These are phyloP conservation scores for Plenodomus biglobosus DNA, from an alignment of 2,329 filamentous ascomycete genomes.

Conservation along the genomic window DNA sequence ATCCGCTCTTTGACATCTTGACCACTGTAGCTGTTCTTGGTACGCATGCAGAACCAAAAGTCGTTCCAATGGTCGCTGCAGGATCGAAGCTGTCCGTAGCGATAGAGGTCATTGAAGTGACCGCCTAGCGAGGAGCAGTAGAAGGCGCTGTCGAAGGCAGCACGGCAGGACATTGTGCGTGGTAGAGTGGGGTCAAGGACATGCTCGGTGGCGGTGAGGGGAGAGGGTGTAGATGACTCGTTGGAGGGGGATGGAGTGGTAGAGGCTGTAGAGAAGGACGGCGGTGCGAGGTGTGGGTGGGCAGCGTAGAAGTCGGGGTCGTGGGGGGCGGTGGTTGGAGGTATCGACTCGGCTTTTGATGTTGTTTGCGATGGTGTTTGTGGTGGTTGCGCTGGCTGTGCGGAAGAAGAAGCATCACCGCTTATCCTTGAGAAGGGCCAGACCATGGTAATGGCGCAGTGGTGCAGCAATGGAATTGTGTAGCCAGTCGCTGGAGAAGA, in stretches of 20 bases:
- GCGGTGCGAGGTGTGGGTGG: slow-evolving; percentile 51
- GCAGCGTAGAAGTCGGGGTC: slow-evolving; percentile 58
- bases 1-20: slow-evolving; percentile 58
- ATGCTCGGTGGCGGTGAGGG: slow-evolving; percentile 12
- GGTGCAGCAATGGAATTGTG: neutral
- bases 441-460: neutral
- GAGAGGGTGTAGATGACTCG: neutral
- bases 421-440: slow-evolving; percentile 22
- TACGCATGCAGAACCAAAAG: slow-evolving; percentile 98
- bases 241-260: slow-evolving; percentile 10
- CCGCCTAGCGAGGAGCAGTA: slow-evolving; percentile 90
- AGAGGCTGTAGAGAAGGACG: slow-evolving; percentile 17
- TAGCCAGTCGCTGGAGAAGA: neutral
- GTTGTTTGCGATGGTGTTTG: slow-evolving; percentile 17
- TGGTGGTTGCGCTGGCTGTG: slow-evolving; percentile 15
- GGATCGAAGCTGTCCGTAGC: slow-evolving; percentile 72
- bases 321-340: slow-evolving; percentile 43
- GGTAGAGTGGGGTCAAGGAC: slow-evolving; percentile 57
- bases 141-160: slow-evolving; percentile 90
- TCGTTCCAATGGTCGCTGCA: slow-evolving; percentile 88
- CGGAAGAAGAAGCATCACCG: neutral
- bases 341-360: slow-evolving; percentile 6
- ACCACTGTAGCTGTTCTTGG: slow-evolving; percentile 61
- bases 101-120: slow-evolving; percentile 90
- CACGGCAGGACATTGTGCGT: slow-evolving; percentile 81